Evolutionary conservation across 208 protist species (phyloP), one percentile per base, ranked within the genome.

Genomic region (Tritrichomonas foetus): DNA sequence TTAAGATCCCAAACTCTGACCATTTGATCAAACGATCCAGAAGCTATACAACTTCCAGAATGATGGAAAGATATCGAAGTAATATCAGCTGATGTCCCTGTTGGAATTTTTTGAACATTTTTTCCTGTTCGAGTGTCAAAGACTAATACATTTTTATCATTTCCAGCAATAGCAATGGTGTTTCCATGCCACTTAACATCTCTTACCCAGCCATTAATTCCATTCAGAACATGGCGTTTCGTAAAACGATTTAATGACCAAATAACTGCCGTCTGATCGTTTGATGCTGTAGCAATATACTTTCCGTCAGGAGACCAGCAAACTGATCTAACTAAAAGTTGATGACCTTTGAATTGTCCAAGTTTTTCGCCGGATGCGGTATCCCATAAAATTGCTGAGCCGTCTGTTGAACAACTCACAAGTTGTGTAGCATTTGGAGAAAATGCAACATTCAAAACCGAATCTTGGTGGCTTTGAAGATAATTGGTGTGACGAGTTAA

Each of bases 161-260:
- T 89, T 33, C 78, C 78, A 39, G 78, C 78, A 39, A 57, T 39
- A 27, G 78, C 78, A 50, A 89, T 89, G 53, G 47, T 53, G 16
- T 89, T 89, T 44, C 44, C 22, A 36, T 39, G 3, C 78, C 78
- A 89, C 39, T 89, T 89, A 20, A 89, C 47, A 57, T 89, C 78
- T 57, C 78, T 25, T 22, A 89, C 78, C 78, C 78, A 89, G 1
- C 78, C 78, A 16, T 89, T 89, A 14, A 89, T 53, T 39, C 41
- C 41, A 36, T 25, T 55, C 3, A 89, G 16, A 61, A 47, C 47
- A 27, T 50, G 78, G 47, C 78, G 78, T 49, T 89, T 89, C 14
- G 78, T 89, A 57, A 57, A 89, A 9, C 36, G 3, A 50, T 89
- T 89, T n/a, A 89, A 39, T 20, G 78, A 89, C 78, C 78, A 89